Base-by-base conservation (phyloP, 805 yeast species). In the Yarrowia sp. region DNA sequence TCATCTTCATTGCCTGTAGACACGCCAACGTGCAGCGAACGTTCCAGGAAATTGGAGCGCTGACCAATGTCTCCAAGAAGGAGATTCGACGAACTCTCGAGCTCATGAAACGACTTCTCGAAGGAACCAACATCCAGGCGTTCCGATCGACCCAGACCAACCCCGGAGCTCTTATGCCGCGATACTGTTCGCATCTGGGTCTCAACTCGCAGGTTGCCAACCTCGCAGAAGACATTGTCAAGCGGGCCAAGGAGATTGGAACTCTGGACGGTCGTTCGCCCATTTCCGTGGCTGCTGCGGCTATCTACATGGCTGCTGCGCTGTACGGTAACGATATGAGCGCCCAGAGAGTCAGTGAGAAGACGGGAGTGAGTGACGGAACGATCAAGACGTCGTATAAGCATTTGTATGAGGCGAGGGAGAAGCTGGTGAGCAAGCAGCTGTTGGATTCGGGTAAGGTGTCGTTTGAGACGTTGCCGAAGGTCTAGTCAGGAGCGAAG, bases 261-360 rank as follows among this genome's bases (percentile, higher is more conserved):
- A 96, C 94, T 46, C 83, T 95, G 75, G 98, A 97, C 16, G 98
- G 99, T 74, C 86, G 97, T 73, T 91, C 97, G 3, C 99, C 99
- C 38, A 93, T 93, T 68, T 94, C 99, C 45, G 92, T 95, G 75
- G 98, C 98, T 0, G 98, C 98, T 8, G 96, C 98, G 0, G 97
- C 95, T 5, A 94, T 95, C 61, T 95, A 94, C 79, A 89, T 95
- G 90, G 91, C 97, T 8, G 90, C 94, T 4, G 81, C 91, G n/a
- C 80, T 95, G n/a, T 93, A 93, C 77, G 90, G 90, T 55, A 88
- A 89, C 43, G 89, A 87, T 65, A 82, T 91, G 45, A 82, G 90
- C 3, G 93, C 97, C 0, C 80, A 89, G 1, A 89, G 87, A 75
- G 94, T 95, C 69, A 91, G 97, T 12, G 97, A 92, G 73, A 90